phyloP scores from a whole-genome alignment of 176 grass and related monocot genomes.

The Oryza brachyantha region DNA sequence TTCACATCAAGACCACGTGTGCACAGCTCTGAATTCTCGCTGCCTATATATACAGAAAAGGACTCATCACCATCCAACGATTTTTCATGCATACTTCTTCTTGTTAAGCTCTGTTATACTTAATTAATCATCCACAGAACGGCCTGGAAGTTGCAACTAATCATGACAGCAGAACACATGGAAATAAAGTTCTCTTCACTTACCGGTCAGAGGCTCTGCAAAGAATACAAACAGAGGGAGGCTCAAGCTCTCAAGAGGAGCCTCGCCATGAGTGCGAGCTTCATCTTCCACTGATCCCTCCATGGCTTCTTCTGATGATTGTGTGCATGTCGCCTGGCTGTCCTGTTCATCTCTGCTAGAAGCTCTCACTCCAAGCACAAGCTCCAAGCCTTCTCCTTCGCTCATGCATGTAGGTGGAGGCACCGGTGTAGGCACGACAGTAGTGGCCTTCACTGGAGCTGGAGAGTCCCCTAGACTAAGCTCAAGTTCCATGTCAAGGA shows the following conservation, averaged over 20 bases:
- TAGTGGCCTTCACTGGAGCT: constrained; percentile 6
- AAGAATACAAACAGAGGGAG: not conserved
- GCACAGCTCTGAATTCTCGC: constrained; percentile 23
- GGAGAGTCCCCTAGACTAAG: constrained; percentile 47
- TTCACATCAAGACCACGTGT: constrained; percentile 27
- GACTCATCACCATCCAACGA: constrained; percentile 15
- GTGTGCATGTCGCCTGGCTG: not conserved
- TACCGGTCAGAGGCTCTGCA: constrained; percentile 32
- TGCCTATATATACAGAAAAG: constrained; percentile 40
- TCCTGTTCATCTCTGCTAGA: constrained; percentile 21
- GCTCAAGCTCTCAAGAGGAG: constrained; percentile 16
- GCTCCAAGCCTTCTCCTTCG: constrained; percentile 17
- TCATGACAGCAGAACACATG: not conserved
- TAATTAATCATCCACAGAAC: not conserved
- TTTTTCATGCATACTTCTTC: constrained; percentile 5
- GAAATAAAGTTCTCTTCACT: not conserved
- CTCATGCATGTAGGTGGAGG: not conserved
- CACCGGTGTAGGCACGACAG: not conserved
- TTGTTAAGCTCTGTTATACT: constrained; percentile 7
- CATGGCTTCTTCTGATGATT: not conserved
- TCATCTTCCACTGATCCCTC: constrained; percentile 15
- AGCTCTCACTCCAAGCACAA: constrained; percentile 33
- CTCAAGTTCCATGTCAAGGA: constrained; percentile 45
- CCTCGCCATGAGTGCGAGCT: not conserved
- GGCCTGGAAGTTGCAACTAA: constrained; percentile 18